phyloP scores from a whole-genome alignment of 164 flowering plant species.

The Buxus sempervirens region DNA sequence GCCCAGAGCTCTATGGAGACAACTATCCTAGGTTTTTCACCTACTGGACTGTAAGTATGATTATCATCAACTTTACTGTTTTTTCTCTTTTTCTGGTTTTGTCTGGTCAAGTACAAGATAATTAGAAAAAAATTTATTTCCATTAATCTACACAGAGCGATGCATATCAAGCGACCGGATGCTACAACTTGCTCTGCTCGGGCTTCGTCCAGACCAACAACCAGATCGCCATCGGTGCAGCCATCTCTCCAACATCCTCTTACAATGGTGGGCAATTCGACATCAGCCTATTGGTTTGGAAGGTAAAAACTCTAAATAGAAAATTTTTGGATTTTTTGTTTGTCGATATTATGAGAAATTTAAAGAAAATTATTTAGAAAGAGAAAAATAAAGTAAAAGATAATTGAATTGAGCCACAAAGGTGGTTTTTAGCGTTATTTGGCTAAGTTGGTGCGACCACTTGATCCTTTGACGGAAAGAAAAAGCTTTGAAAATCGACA shows the following conservation, averaged over 20 bases:
- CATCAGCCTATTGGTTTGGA: constrained; percentile 87
- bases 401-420: too few relatives aligned
- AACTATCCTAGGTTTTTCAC: constrained; percentile 92
- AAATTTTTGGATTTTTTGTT: too few relatives aligned
- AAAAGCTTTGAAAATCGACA: neutral
- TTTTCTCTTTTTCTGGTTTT: too few relatives aligned
- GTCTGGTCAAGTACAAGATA: too few relatives aligned
- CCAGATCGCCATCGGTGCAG: constrained; percentile 91
- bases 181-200: constrained; percentile 93
- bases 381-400: neutral
- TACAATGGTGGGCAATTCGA: constrained; percentile 73
- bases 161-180: constrained; percentile 95
- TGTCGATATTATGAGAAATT: too few relatives aligned
- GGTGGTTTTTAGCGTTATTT: neutral
- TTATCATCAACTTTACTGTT: neutral
- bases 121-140: neutral
- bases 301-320: constrained; percentile 47
- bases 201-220: constrained; percentile 92
- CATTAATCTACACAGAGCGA: constrained; percentile 67
- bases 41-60: constrained; percentile 94
- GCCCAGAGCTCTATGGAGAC: constrained; percentile 94
- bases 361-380: neutral
- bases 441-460: neutral
- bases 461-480: neutral
- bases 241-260: constrained; percentile 76